These are phyloP conservation scores for Prunus davidiana DNA, from an alignment of 306 rosid species.

Conservation along the genomic window DNA sequence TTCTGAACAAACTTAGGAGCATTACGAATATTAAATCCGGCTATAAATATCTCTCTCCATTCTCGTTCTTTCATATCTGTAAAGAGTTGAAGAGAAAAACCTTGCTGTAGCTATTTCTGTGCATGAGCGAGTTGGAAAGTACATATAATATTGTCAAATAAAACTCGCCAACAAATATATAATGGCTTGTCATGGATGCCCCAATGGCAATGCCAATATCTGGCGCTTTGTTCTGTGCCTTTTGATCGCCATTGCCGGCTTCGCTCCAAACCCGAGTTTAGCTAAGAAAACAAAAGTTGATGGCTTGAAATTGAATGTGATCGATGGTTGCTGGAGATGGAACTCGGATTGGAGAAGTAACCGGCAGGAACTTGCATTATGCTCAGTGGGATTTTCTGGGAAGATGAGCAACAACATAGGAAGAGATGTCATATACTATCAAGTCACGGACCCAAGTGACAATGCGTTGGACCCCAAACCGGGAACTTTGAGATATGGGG, in stretches of 20 bases:
- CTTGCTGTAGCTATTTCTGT: too few relatives aligned
- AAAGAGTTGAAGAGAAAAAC: too few relatives aligned
- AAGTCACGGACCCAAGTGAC: constrained; percentile 38
- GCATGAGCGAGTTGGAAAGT: too few relatives aligned
- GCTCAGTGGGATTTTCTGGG: constrained; percentile 40
- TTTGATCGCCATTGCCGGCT: background rate
- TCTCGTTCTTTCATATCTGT: background rate
- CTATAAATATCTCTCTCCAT: background rate
- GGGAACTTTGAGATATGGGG: constrained; percentile 41
- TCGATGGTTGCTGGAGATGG: constrained; percentile 45
- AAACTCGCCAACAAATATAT: too few relatives aligned
- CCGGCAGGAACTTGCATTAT: constrained; percentile 34
- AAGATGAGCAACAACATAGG: constrained; percentile 46
- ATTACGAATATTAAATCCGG: background rate
- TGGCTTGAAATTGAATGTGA: constrained; percentile 23
- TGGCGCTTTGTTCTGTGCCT: background rate
- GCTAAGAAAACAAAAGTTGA: background rate
- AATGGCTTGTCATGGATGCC: too few relatives aligned
- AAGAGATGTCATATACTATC: constrained; percentile 17
- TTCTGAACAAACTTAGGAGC: background rate
- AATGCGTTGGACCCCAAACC: constrained; percentile 32
- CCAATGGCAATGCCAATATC: background rate
- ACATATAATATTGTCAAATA: too few relatives aligned
- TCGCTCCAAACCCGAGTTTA: background rate
- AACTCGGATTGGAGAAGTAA: constrained; percentile 40